These are phyloP conservation scores for Incumbomyces delicatus DNA, from an alignment of 2,329 filamentous ascomycete species.

Conservation along the genomic window DNA sequence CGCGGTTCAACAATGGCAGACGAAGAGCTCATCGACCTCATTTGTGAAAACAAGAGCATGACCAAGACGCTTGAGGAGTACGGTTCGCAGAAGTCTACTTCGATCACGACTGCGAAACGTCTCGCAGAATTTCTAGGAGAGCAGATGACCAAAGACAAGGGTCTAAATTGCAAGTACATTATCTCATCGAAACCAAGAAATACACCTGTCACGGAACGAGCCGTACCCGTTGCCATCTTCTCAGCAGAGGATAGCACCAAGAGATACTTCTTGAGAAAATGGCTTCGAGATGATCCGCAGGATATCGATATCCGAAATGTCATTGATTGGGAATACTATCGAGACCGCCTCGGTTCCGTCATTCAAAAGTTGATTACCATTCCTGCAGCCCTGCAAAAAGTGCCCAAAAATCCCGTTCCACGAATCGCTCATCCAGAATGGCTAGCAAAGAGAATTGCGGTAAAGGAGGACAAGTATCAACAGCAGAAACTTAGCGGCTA, in stretches of 20 bases:
- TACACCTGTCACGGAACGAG: conserved; percentile 87
- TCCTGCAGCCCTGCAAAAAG: conserved; percentile 87
- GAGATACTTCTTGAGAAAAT: conserved; percentile 81
- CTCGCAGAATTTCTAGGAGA: conserved; percentile 93
- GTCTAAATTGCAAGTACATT: conserved; percentile 98
- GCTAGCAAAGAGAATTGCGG: conserved; percentile 85
- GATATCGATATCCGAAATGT: conserved; percentile 84
- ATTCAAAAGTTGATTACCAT: conserved; percentile 99
- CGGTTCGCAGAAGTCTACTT: conserved; percentile 88
- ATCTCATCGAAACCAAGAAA: conserved; percentile 80
- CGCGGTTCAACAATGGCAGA: conserved; percentile 85
- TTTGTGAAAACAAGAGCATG: conserved; percentile 99
- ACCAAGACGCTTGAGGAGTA: conserved; percentile 95
- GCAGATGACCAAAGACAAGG: conserved; percentile 99
- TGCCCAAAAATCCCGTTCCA: conserved; percentile 78
- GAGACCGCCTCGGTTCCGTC: conserved; percentile 88
- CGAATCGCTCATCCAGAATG: conserved; percentile 91
- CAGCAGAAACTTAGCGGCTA: conserved; percentile 97
- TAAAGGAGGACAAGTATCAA: conserved; percentile 95
- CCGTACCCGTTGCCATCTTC: conserved; percentile 92
- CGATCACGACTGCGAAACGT: conserved; percentile 95
- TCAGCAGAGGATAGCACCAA: conserved; percentile 85
- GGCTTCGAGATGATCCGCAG: conserved; percentile 83
- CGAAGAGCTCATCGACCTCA: conserved; percentile 97
- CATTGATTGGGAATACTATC: conserved; percentile 95